Base-by-base conservation (phyloP, 192 early-diverging fungal genomes). In the Bifiguratus adelaidae region DNA sequence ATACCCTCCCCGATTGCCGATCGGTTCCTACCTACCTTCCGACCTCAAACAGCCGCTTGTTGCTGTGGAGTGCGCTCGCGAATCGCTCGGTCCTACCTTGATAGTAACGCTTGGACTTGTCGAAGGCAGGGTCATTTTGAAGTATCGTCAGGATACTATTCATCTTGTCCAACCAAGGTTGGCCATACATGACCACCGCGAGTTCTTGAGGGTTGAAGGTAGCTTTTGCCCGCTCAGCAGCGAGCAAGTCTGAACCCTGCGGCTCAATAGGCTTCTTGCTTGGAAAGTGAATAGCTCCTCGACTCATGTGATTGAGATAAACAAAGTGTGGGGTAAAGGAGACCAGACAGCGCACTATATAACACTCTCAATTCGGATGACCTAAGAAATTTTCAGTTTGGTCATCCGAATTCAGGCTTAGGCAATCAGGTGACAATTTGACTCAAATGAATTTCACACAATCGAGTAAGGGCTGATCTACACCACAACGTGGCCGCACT, bases 1-100 rank as follows among this genome's bases (percentile, higher is more conserved):
- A n/a, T n/a, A n/a, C n/a, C n/a, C n/a, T n/a, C n/a, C n/a, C n/a
- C n/a, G n/a, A n/a, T n/a, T n/a, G n/a, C n/a, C 13, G 18, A 37
- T 47, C 12, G 13, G 12, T 7, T 37, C 13, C 29, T 33, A 27
- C 49, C 56, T 75, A 73, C 63, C 60, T 60, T 22, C 68, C 48
- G 22, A 92, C 55, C 56, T 81, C 75, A 29, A 82, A 63, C 34
- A 86, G 61, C 7, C 77, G 74, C 32, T 62, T 54, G 20, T 78
- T 81, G 53, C 82, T 79, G 52, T 48, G 47, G 7, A 85, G 58
- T 40, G 80, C 71, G 44, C 69, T 56, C 24, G 71, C 56, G 53
- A 88, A 71, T 27, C 69, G 67, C n/a, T 89, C 83, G 13, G 65
- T 56, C 35, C 89, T 77, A 46, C 81, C 78, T 56, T 76, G 62